Conservation (phyloP, 129 eudicot species). For the Tanacetum coccineum region DNA sequence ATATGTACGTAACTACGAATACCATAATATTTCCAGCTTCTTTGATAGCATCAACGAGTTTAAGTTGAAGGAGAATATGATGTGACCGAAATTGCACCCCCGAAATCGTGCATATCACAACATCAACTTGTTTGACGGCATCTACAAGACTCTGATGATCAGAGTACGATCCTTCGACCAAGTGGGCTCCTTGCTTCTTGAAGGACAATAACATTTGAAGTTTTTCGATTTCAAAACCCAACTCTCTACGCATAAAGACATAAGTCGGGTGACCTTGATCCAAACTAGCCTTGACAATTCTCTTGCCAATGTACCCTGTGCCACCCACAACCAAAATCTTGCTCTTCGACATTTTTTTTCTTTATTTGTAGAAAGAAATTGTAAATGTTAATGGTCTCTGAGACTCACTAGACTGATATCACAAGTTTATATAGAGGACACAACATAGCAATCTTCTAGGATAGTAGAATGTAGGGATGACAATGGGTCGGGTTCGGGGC, state of each 20-base stretch:
- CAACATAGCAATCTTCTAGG: background rate
- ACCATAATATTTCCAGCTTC: slow-evolving; percentile 51
- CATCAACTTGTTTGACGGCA: slow-evolving; percentile 64
- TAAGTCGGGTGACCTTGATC: slow-evolving; percentile 42
- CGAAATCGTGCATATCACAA: slow-evolving; percentile 60
- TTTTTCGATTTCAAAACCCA: slow-evolving; percentile 56
- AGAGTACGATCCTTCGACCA: slow-evolving; percentile 48
- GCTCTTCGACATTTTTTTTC: slow-evolving; percentile 35
- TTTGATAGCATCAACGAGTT: slow-evolving; percentile 73
- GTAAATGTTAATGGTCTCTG: background rate
- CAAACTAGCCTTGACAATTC: slow-evolving; percentile 49
- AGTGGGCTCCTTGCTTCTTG: slow-evolving; percentile 59
- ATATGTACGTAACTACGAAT: background rate
- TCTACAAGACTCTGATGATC: slow-evolving; percentile 67
- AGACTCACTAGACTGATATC: background rate
- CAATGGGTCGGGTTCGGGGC: too few relatives aligned
- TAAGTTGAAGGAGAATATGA: slow-evolving; percentile 58
- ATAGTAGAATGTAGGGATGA: background rate
- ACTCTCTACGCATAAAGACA: slow-evolving; percentile 41
- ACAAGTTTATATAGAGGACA: background rate
- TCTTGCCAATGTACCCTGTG: slow-evolving; percentile 53
- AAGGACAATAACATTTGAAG: slow-evolving; percentile 51
- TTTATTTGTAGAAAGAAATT: background rate
- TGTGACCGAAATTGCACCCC: slow-evolving; percentile 80
- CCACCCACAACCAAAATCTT: slow-evolving; percentile 44